These are phyloP conservation scores for Pseudogymnoascus sp. DNA, from an alignment of 2,329 filamentous ascomycete species.

Conservation along the genomic window DNA sequence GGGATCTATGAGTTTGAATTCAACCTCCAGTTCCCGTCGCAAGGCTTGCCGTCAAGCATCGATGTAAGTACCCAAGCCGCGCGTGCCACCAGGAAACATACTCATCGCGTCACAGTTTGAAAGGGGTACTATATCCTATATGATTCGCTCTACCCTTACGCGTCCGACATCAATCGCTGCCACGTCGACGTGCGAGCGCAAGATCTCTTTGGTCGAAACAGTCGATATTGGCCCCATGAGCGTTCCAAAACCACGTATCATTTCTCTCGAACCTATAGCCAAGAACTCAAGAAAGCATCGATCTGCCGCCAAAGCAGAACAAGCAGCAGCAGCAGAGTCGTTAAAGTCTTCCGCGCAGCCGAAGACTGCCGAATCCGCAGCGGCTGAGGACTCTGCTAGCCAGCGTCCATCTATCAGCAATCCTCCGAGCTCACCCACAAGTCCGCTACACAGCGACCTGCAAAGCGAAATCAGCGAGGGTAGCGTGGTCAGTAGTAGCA, in stretches of 20 bases:
- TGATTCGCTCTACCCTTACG: constrained; percentile 83
- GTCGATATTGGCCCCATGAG: constrained; percentile 75
- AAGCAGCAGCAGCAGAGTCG: constrained; percentile 15
- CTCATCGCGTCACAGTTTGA: constrained; percentile 61
- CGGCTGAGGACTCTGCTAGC: constrained; percentile 27
- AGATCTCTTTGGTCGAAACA: constrained; percentile 70
- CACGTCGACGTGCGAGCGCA: constrained; percentile 71
- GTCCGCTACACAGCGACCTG: constrained; percentile 44
- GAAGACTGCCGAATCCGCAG: constrained; percentile 17
- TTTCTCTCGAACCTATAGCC: constrained; percentile 83
- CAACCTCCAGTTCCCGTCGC: constrained; percentile 61
- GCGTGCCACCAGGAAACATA: background rate
- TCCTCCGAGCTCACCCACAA: constrained; percentile 38
- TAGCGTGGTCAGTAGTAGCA: constrained; percentile 39
- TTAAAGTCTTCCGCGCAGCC: background rate
- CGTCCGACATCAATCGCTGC: constrained; percentile 80
- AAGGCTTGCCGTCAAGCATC: constrained; percentile 79
- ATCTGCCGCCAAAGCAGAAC: constrained; percentile 20
- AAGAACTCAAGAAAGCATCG: constrained; percentile 57
- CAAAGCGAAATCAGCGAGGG: constrained; percentile 65
- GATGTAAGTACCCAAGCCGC: constrained; percentile 57
- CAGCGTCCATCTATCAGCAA: constrained; percentile 30
- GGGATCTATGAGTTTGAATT: constrained; percentile 76
- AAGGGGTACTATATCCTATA: constrained; percentile 84
- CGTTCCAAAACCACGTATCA: constrained; percentile 69